A percentile compares a stretch with the other conserved stretches of the same genome.
These are phyloP conservation scores for Drechslerella coelobrocha DNA, from an alignment of 2,329 filamentous ascomycete genomes.

Conservation along the genomic window DNA sequence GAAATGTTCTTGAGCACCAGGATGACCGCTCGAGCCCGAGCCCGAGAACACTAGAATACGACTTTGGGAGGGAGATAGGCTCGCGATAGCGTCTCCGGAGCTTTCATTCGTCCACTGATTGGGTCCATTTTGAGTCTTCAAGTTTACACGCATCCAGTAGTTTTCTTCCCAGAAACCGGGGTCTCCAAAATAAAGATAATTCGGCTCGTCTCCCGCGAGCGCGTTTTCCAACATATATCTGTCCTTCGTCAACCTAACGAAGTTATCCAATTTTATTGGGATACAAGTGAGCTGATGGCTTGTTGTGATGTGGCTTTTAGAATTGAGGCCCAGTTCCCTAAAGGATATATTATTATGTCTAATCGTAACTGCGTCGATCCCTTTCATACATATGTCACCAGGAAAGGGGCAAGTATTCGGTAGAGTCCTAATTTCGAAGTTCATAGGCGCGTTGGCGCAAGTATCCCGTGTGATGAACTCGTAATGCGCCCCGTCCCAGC, in stretches of 20 bases:
- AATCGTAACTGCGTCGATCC: background rate
- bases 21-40: too few relatives aligned
- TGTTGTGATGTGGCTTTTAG: background rate
- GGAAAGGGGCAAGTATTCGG: background rate
- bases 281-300: constrained; percentile 11
- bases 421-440: background rate
- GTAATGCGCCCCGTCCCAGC: background rate
- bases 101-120: constrained; percentile 6
- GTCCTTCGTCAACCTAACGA: too few relatives aligned
- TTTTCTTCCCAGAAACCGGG: too few relatives aligned
- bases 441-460: background rate
- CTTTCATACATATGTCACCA: background rate
- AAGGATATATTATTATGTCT: background rate
- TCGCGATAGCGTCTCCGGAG: background rate
- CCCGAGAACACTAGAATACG: background rate
- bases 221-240: too few relatives aligned
- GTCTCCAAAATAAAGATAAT: too few relatives aligned
- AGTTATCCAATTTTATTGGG: background rate
- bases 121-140: constrained; percentile 1
- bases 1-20: background rate
- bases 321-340: constrained; percentile 8
- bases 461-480: background rate
- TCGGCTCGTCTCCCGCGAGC: too few relatives aligned
- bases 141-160: background rate
- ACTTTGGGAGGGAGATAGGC: background rate